These are phyloP conservation scores for Xerocomellus dryophilus DNA, from an alignment of 768 basidiomycete genomes.

Conservation along the genomic window DNA sequence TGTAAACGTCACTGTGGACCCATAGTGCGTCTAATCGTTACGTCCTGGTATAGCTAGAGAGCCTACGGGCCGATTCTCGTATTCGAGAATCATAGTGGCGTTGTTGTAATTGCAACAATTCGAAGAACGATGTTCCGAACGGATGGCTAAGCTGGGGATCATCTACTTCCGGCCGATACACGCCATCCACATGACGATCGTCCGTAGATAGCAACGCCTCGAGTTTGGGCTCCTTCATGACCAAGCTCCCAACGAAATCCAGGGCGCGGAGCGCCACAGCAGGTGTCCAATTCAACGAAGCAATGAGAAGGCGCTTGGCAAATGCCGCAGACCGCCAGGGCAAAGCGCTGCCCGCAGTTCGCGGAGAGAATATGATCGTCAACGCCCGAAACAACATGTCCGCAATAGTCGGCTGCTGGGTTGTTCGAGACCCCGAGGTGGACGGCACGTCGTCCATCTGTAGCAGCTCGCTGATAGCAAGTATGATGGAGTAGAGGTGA, in stretches of 20 bases:
- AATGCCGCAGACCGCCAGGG: conserved; percentile 86
- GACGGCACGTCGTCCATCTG: conserved; percentile 56
- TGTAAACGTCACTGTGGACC: conserved; percentile 27
- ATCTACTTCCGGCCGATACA: conserved; percentile 81
- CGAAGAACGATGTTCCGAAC: conserved; percentile 85
- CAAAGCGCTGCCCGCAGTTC: conserved; percentile 53
- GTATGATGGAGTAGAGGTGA: conserved; percentile 78
- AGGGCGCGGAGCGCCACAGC: conserved; percentile 61
- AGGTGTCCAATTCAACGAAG: conserved; percentile 80
- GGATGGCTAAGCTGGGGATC: conserved; percentile 83
- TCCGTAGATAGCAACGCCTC: conserved; percentile 84
- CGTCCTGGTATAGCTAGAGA: conserved; percentile 45
- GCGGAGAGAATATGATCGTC: conserved; percentile 75
- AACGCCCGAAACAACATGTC: conserved; percentile 88
- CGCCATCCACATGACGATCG: conserved; percentile 79
- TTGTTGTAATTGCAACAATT: conserved; percentile 62
- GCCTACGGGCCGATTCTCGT: conserved; percentile 58
- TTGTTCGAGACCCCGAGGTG: conserved; percentile 23
- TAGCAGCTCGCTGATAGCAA: conserved; percentile 64
- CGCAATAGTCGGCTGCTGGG: conserved; percentile 39
- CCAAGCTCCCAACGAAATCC: conserved; percentile 66
- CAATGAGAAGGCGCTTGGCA: conserved; percentile 83
- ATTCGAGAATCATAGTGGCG: conserved; percentile 68
- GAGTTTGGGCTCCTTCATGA: conserved; percentile 75
- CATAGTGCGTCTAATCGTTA: conserved; percentile 33